Base-by-base conservation (phyloP, 805 yeast species). In the Candida vartiovaarae region DNA sequence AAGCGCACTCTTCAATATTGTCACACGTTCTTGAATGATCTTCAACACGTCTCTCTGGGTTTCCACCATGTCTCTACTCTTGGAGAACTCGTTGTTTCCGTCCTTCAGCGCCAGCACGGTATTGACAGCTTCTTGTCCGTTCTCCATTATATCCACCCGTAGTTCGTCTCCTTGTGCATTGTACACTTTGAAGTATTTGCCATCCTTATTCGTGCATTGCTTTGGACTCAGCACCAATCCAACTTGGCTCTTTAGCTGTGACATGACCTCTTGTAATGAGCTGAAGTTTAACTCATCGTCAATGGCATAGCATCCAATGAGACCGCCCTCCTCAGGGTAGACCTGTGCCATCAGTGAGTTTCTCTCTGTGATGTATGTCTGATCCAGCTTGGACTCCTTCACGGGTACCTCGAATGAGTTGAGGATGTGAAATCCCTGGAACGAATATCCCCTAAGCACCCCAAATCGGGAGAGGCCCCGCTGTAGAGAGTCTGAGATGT, bases 351-450 rank as follows among this genome's bases (percentile, higher is more conserved):
- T 34, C 8, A 49, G 39, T 3, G 42, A n/a, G 11, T 46, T 45
- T 11, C 53, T 32, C 24, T 46, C 48, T 2, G 5, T 4, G 6
- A 41, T 38, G 20, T 26, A 41, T 3, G 9, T 38, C 23, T 24
- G 33, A 11, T 46, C 53, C 10, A 46, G 10, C 24, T 30, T 29
- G 10, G 27, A 34, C 5, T 33, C 37, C 20, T 11, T 4, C 8
- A 39, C 27, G 2, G 47, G 45, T 2, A 35, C 39, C n/a, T 49
- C 52, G 34, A 49, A 49, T n/a, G 48, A 46, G 39, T 49, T 49
- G 9, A 42, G 37, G 2, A 49, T 9, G 5, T 36, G 29, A 5
- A 36, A 7, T 4, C 11, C 36, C 20, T 34, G 20, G 20, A 30
- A 6, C 5, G 35, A 24, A 32, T 36, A 33, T 32, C 52, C 52